Percentiles rank a stretch among this genome's conserved stretches.
Conservation (phyloP, 371 early-diverging fungal species). For the Apophysomyces ossiformis region DNA sequence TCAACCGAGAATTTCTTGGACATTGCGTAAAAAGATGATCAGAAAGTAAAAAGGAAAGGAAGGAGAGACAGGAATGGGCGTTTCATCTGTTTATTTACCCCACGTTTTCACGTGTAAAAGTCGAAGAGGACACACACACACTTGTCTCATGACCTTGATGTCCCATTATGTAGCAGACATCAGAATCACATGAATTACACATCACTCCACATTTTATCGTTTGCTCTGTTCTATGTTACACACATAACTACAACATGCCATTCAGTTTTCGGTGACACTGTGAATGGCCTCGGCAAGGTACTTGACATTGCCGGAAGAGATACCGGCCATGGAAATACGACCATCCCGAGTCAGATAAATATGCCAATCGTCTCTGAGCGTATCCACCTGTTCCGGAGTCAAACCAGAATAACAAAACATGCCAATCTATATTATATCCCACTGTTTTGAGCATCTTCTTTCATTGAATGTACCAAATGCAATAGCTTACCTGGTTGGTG, state of each 20-base stretch:
- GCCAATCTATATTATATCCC: conserved; percentile 67
- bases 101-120: conserved; percentile 6
- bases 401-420: conserved; percentile 98
- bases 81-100: conserved; percentile 5
- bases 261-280: conserved; percentile 75
- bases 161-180: conserved; percentile 1
- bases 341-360: conserved; percentile 95
- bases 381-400: conserved; percentile 83
- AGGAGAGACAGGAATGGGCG: not conserved
- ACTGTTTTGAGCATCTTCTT: not conserved
- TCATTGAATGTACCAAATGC: not conserved
- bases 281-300: conserved; percentile 95
- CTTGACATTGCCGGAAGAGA: conserved; percentile 87
- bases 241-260: not conserved
- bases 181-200: conserved; percentile 9
- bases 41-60: conserved; percentile 5
- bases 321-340: conserved; percentile 95
- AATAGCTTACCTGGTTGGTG: conserved; percentile 66
- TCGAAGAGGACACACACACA: not conserved
- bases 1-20: conserved; percentile 55
- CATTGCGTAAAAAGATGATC: conserved; percentile 12
- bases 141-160: not conserved
- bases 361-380: conserved; percentile 81
- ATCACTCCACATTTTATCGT: conserved; percentile 11
- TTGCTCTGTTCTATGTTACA: conserved; percentile 7